Base-by-base conservation (phyloP, 306 rosid species). In the Lathyrus oleraceus region DNA sequence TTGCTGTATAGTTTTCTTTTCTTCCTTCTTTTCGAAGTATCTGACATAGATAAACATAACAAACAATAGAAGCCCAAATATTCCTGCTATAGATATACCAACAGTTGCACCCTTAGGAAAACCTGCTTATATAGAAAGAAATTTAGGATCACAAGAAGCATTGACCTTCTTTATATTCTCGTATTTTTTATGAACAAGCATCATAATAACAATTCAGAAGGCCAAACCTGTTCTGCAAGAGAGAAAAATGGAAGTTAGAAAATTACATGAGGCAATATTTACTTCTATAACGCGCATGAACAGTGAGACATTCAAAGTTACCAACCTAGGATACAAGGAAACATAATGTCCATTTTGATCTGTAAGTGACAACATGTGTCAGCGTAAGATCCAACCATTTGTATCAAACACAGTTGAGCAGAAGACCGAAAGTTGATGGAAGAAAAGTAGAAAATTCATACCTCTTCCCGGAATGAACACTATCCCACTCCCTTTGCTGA, bases 401-500 rank as follows among this genome's bases (percentile, higher is more conserved):
- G 35, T 30, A 30, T 30, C 35, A 30, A 30, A 5, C 35, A 1
- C 35, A 30, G 35, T 30, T 30, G 35, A 30, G 35, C 35, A 5
- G 35, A 30, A 30, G 35, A 59, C 4, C 14, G 5, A 15, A 49
- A 17, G 13, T 12, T 16, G 25, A 48, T 48, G 11, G 0, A 48
- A 6, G 39, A 53, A 42, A 61, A 72, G 10, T 17, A 49, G 71
- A 74, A 6, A 11, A 27, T 14, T 1, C 71, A 15, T n/a, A 88
- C 97, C 97, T 87, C 72, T 88, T 28, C 86, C 87, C 0, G 96
- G 96, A 72, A 87, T 78, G 56, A 70, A 84, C 76, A 84, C 76
- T 49, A 77, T 23, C 3, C 88, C 90, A 49, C 76, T 80, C 15
- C 74, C 91, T 19, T 21, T 15, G 69, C 76, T 81, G 66, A 88